Conservation (phyloP, 164 flowering plant species). For the Nelumbo lutea region DNA sequence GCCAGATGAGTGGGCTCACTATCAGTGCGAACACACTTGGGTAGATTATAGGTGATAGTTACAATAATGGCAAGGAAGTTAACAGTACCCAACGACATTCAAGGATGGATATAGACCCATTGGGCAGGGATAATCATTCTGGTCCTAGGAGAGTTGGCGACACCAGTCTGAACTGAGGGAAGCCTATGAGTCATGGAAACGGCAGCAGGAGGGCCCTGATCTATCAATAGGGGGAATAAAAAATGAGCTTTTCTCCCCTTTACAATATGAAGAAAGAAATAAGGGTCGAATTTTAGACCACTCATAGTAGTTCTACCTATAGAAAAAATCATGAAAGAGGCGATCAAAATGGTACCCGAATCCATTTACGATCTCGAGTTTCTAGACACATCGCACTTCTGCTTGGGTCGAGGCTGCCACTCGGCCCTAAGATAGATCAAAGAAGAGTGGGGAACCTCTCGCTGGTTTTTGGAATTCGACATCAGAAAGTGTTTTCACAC, state of each 20-base stretch:
- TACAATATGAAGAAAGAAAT: slow-evolving; percentile 10
- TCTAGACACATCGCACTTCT: slow-evolving; percentile 16
- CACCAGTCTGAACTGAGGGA: too few relatives aligned
- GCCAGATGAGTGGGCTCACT: too few relatives aligned
- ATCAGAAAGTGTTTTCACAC: slow-evolving; percentile 11
- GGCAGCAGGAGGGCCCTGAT: too few relatives aligned
- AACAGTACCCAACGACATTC: slow-evolving; percentile 6
- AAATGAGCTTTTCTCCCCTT: background rate
- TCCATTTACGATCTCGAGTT: slow-evolving; percentile 14
- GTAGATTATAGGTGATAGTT: too few relatives aligned
- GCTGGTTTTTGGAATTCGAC: slow-evolving; percentile 6
- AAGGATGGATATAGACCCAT: slow-evolving; percentile 11
- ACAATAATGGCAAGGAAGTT: background rate
- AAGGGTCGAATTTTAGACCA: slow-evolving; percentile 12
- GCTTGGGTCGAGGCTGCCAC: slow-evolving; percentile 13
- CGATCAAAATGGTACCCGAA: slow-evolving; percentile 12
- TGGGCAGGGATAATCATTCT: slow-evolving; percentile 6
- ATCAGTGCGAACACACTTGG: too few relatives aligned
- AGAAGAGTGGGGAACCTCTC: slow-evolving; percentile 8
- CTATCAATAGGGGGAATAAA: too few relatives aligned
- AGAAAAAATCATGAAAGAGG: slow-evolving; percentile 18
- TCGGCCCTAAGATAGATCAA: slow-evolving; percentile 19
- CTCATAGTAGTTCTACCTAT: slow-evolving; percentile 16
- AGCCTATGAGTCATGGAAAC: too few relatives aligned
- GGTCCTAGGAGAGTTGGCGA: slow-evolving; percentile 8